Evolutionary conservation across 2,329 filamentous ascomycete species (phyloP).

Genomic region (Aaosphaeria arxii): DNA sequence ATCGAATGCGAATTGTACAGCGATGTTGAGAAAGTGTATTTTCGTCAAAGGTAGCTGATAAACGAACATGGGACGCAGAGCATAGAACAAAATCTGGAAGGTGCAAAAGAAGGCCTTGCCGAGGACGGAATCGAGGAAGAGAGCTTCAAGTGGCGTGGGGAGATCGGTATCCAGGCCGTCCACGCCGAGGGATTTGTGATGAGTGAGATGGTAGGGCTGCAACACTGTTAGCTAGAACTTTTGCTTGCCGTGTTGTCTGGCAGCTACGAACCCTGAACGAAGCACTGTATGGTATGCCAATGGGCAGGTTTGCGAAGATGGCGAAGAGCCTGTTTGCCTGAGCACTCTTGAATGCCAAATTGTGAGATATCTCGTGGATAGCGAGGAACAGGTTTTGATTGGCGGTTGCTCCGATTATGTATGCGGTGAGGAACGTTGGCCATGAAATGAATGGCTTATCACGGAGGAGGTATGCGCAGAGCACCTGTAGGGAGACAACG

Average conservation of each 20-base stretch:
- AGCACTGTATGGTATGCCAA: constrained; percentile 92
- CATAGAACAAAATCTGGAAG: constrained; percentile 99
- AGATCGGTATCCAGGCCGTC: constrained; percentile 95
- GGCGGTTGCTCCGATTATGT: constrained; percentile 87
- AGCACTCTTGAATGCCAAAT: constrained; percentile 83
- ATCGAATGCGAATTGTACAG: constrained; percentile 76
- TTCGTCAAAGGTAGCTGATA: constrained; percentile 84
- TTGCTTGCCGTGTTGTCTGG: background rate
- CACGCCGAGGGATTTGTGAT: constrained; percentile 97
- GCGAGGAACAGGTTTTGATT: constrained; percentile 99
- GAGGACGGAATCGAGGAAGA: constrained; percentile 90
- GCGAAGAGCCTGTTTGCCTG: constrained; percentile 81
- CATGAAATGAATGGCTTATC: constrained; percentile 77
- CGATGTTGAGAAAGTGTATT: constrained; percentile 80
- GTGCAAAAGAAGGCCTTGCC: constrained; percentile 99
- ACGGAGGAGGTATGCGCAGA: constrained; percentile 72
- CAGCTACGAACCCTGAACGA: constrained; percentile 69
- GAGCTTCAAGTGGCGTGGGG: constrained; percentile 83
- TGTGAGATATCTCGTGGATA: constrained; percentile 98
- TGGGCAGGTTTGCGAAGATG: constrained; percentile 92
- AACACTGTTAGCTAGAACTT: constrained; percentile 13
- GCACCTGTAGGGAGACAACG: constrained; percentile 79
- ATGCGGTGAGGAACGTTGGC: constrained; percentile 82
- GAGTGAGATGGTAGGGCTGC: constrained; percentile 92
- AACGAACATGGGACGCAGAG: constrained; percentile 89